phyloP scores from a whole-genome alignment of 2,329 filamentous ascomycete species.

The Metarhizium anisopliae region DNA sequence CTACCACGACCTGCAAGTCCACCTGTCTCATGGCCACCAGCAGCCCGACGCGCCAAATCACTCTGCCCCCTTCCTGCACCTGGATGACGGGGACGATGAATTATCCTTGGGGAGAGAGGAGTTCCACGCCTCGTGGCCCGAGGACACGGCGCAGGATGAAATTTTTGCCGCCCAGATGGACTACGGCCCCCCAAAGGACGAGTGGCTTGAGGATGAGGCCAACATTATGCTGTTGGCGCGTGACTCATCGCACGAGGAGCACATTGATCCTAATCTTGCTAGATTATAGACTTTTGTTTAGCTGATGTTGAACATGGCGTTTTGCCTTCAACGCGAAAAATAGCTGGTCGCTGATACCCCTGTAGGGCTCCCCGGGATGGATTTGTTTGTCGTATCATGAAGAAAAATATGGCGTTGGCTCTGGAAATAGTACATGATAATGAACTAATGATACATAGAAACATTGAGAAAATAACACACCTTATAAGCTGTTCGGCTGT shows the following conservation, averaged over 20 bases:
- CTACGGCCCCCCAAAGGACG: slow-evolving; percentile 23
- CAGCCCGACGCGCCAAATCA: slow-evolving; percentile 7
- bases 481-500: background rate
- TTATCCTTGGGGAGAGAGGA: slow-evolving; percentile 12
- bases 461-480: background rate
- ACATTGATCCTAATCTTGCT: slow-evolving; percentile 24
- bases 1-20: slow-evolving; percentile 39
- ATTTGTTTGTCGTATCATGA: background rate
- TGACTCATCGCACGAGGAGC: slow-evolving; percentile 15
- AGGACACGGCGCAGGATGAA: slow-evolving; percentile 16
- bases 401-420: slow-evolving; percentile 1
- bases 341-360: background rate
- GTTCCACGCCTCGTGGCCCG: slow-evolving; percentile 15
- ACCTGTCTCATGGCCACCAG: slow-evolving; percentile 27
- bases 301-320: background rate
- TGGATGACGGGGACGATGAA: slow-evolving; percentile 11
- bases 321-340: background rate
- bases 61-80: slow-evolving; percentile 14
- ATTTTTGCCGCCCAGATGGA: slow-evolving; percentile 26
- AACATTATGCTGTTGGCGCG: slow-evolving; percentile 32
- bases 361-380: background rate
- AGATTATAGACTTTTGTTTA: background rate
- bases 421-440: background rate
- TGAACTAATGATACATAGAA: background rate
- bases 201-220: slow-evolving; percentile 35